phyloP scores from a whole-genome alignment of 805 yeast genomes.

The Diddensiella caesifluorescens region DNA sequence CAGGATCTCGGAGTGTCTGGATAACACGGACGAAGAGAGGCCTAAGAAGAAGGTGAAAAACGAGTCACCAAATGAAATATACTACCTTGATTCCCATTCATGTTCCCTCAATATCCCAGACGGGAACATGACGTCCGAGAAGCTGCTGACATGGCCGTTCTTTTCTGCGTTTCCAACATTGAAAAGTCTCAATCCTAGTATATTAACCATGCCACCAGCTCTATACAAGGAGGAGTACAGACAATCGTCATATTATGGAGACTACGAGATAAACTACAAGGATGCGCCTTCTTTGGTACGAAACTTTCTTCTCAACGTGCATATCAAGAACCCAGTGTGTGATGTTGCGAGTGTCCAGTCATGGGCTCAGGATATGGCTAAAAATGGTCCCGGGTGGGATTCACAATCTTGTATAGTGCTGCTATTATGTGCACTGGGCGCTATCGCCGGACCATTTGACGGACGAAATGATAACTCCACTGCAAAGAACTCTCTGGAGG shows the following conservation, averaged over 20 bases:
- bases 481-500: constrained; percentile 8
- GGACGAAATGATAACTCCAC: constrained; percentile 7
- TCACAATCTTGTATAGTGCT: constrained; percentile 15
- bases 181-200: constrained; percentile 3
- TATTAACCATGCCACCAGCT: constrained; percentile 6
- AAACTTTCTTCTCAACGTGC: constrained; percentile 12
- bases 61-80: constrained; percentile 6
- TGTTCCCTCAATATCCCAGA: constrained; percentile 16
- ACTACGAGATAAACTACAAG: constrained; percentile 6
- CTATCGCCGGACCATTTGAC: constrained; percentile 12
- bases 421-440: constrained; percentile 16
- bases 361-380: constrained; percentile 14
- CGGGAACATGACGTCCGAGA: constrained; percentile 16
- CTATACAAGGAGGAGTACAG: constrained; percentile 3
- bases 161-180: constrained; percentile 9
- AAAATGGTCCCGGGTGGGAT: constrained; percentile 16
- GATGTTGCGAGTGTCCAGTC: constrained; percentile 14
- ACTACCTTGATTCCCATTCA: constrained; percentile 13
- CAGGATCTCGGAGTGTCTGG: constrained; percentile 11
- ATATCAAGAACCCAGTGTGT: constrained; percentile 20
- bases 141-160: constrained; percentile 15
- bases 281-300: constrained; percentile 16
- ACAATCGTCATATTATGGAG: neutral
- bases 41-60: neutral
- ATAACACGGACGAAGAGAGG: neutral